Conservation (phyloP, 2,329 filamentous ascomycete species). For the Aureobasidium melanogenum region DNA sequence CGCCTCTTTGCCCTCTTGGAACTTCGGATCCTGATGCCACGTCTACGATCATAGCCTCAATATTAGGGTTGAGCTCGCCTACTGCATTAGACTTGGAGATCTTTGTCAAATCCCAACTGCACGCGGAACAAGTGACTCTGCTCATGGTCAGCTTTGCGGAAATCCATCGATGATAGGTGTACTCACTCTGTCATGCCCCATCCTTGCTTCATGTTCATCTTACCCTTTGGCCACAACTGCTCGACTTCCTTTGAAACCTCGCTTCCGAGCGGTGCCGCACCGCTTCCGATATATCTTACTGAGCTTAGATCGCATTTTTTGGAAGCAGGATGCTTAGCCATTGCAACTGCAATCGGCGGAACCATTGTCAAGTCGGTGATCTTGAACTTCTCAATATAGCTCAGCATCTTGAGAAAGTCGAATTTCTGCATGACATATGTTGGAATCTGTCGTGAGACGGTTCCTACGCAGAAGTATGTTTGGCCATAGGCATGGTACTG, state of each 20-base stretch:
- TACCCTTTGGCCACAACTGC: slow-evolving; percentile 42
- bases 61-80: slow-evolving; percentile 62
- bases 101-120: slow-evolving; percentile 53
- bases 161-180: no score
- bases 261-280: slow-evolving; percentile 55
- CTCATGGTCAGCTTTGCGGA: not conserved
- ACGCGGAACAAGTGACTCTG: slow-evolving; percentile 57
- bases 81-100: slow-evolving; percentile 42
- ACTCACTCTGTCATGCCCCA: slow-evolving; percentile 79
- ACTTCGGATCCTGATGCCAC: slow-evolving; percentile 46
- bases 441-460: slow-evolving; percentile 48
- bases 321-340: slow-evolving; percentile 62
- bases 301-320: slow-evolving; percentile 60
- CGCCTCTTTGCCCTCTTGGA: slow-evolving; percentile 47
- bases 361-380: slow-evolving; percentile 61
- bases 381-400: slow-evolving; percentile 56
- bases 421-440: slow-evolving; percentile 74
- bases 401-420: slow-evolving; percentile 64
- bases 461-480: slow-evolving; percentile 57
- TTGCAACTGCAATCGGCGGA: slow-evolving; percentile 63
- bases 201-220: slow-evolving; percentile 55
- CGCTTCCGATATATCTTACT: slow-evolving; percentile 50
- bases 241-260: slow-evolving; percentile 45
- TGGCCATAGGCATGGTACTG: slow-evolving; percentile 49
- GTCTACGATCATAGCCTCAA: slow-evolving; percentile 57